phyloP scores from a whole-genome alignment of 495 filamentous ascomycete genomes.

The Xylaria sp. region DNA sequence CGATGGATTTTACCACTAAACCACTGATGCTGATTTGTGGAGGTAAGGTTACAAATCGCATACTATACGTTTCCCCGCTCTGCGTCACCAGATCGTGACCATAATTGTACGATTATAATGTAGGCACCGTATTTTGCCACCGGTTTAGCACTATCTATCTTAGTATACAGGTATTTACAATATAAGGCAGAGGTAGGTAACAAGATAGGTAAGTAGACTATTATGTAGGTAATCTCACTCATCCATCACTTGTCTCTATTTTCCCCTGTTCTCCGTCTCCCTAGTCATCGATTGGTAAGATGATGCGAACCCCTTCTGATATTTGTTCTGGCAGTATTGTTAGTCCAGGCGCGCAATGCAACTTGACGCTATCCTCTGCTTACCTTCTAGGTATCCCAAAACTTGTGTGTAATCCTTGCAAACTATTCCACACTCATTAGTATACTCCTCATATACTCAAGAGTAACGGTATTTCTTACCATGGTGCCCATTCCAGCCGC shows the following conservation, averaged over 20 bases:
- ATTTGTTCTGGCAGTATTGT: background rate
- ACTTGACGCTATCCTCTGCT: background rate
- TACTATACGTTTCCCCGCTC: no score
- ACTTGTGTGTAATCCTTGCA: background rate
- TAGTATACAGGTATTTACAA: no score
- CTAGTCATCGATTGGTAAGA: background rate
- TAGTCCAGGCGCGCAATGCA: background rate
- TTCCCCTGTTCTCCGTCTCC: background rate
- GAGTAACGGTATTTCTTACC: background rate
- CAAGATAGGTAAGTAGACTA: background rate
- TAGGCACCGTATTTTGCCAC: background rate
- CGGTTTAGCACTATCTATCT: background rate
- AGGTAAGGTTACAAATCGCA: no score
- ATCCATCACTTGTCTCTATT: background rate
- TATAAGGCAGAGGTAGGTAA: background rate
- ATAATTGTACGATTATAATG: background rate
- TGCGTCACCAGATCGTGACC: no score
- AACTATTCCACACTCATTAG: background rate
- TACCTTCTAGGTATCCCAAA: background rate
- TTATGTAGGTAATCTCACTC: background rate
- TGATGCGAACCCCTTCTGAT: background rate
- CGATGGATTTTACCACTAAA: conserved; percentile 63
- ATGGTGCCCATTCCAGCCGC: background rate
- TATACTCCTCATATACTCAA: background rate
- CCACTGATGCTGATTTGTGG: conserved; percentile 45